A percentile compares a stretch with the other conserved stretches of the same genome.
Evolutionary conservation across 2,329 filamentous ascomycete species (phyloP).

Genomic region (Blumeriella jaapii): DNA sequence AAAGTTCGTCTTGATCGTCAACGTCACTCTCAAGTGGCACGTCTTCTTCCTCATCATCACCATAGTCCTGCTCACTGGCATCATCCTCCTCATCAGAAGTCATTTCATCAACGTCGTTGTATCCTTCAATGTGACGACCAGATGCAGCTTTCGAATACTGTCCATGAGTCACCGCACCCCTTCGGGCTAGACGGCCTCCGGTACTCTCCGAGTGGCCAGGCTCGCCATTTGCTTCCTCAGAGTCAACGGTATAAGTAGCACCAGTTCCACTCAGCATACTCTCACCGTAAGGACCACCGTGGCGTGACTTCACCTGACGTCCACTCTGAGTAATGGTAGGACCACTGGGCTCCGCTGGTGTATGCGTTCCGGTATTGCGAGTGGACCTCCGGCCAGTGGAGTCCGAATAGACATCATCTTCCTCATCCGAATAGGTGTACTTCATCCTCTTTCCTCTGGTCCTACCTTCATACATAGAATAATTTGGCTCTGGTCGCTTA

Average conservation of each 20-base stretch:
- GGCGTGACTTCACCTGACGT: constrained; percentile 60
- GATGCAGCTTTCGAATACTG: constrained; percentile 18
- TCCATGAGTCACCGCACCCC: constrained; percentile 22
- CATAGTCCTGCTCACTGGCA: constrained; percentile 63
- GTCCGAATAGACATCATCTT: constrained; percentile 56
- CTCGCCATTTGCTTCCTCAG: constrained; percentile 33
- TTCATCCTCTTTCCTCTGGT: constrained; percentile 93
- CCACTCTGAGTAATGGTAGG: constrained; percentile 72
- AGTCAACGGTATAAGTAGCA: constrained; percentile 23
- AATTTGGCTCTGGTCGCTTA: constrained; percentile 74
- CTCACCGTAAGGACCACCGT: constrained; percentile 44
- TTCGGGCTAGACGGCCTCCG: constrained; percentile 31
- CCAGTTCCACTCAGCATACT: constrained; percentile 38
- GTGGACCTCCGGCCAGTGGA: constrained; percentile 53
- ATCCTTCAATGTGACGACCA: constrained; percentile 37
- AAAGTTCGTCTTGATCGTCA: constrained; percentile 43
- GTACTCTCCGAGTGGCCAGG: constrained; percentile 31
- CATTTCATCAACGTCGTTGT: constrained; percentile 49
- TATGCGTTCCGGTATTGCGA: constrained; percentile 62
- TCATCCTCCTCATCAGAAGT: constrained; percentile 51
- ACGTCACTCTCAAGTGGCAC: constrained; percentile 46
- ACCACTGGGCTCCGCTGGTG: constrained; percentile 55
- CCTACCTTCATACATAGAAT: constrained; percentile 89
- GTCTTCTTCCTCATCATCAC: constrained; percentile 62
- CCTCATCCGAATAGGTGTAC: constrained; percentile 90